Conservation (phyloP, 306 rosid genomes). For the Cucurbita argyrosperma region DNA sequence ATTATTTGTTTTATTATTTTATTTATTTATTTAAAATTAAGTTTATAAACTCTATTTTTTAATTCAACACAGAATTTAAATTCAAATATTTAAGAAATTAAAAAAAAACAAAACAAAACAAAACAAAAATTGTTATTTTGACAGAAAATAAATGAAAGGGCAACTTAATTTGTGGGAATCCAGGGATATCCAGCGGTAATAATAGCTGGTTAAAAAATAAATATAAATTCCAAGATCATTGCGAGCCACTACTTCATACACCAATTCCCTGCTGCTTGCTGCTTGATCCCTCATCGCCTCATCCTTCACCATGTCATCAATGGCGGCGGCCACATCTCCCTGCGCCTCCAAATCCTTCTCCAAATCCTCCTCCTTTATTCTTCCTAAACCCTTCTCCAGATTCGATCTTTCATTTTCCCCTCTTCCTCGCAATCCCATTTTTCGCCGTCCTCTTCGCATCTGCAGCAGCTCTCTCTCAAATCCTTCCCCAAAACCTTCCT, state of each 20-base stretch:
- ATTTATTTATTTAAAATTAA: too few species aligned
- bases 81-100: background rate
- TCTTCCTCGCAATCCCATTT: background rate
- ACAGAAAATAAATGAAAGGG: background rate
- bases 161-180: background rate
- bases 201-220: background rate
- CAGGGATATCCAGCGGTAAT: background rate
- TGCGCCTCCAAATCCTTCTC: conserved; percentile 15
- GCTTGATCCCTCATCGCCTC: background rate
- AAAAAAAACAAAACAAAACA: too few species aligned
- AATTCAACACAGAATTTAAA: too few species aligned
- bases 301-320: conserved; percentile 4
- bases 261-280: background rate
- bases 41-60: background rate
- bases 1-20: too few species aligned
- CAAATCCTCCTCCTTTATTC: conserved; percentile 7
- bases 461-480: conserved; percentile 21
- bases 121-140: too few species aligned
- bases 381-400: conserved; percentile 5
- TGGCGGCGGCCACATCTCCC: conserved; percentile 40
- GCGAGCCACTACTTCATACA: background rate
- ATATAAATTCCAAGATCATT: background rate
- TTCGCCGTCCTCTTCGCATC: conserved; percentile 12
- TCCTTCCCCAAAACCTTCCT: conserved; percentile 12
- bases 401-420: conserved; percentile 19